Evolutionary conservation across 257 asterid genomes (phyloP), one percentile per base, ranked within the genome.

Genomic region (Thymus mandschuricus): DNA sequence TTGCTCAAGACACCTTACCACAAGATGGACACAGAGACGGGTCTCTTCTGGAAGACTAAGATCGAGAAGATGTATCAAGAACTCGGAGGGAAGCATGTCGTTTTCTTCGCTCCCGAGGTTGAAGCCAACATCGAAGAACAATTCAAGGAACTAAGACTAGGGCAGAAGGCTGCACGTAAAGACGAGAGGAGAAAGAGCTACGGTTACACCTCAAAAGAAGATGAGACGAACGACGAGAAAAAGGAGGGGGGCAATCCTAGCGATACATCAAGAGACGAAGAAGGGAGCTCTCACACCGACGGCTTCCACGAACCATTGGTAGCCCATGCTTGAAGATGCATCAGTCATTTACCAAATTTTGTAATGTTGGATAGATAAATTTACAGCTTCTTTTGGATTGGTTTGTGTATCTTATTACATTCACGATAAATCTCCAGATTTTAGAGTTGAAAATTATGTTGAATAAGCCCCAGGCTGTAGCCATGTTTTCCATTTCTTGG

Each of bases 41-140:
- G 99, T 57, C 87, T 94, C 43, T 84, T 72, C 75, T 94, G 99
- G 99, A 91, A 94, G 80, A 85, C 93, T 21, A 94, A 88, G 81
- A 86, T 94, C 10, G 86, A 84, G 81, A 94, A 94, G 84, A 78
- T 88, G 95, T 94, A 94, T 52, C 87, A 84, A 81, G 96, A 94
- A 64, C 95, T 91, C 31, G 97, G 96, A 9, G 86, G 87, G 61
- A 89, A 89, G 98, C 89, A 94, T 80, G 90, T 94, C 4, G 90
- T 86, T 40, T 89, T 94, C 88, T 88, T 89, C 73, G 77, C 96
- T 49, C 96, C 92, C 0, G 90, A 89, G 72, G 96, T 87, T 2
- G 99, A 94, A 82, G 79, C 80, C 68, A 86, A 85, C 43, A 56
- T 91, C 7, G 95, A 83, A 73, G 78, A 86, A 54, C 83, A 86